Evolutionary conservation across 306 rosid genomes (phyloP).

Genomic region (Senna tora): DNA sequence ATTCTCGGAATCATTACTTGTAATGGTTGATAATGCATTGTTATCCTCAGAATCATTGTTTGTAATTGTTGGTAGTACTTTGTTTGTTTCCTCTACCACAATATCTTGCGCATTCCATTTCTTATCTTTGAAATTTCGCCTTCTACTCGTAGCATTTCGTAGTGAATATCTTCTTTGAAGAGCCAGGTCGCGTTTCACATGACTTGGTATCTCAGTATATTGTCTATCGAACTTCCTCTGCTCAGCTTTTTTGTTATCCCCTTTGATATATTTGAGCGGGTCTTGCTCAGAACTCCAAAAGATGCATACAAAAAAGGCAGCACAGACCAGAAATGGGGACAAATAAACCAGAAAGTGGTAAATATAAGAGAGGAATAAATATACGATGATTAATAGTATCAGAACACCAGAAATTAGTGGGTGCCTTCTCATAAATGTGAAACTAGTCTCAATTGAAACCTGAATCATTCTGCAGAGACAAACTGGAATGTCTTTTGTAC

Average conservation of each 20-base stretch:
- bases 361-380: constrained; percentile 56
- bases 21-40: constrained; percentile 28
- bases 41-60: constrained; percentile 27
- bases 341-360: constrained; percentile 51
- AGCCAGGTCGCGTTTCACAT: constrained; percentile 25
- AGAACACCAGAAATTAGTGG: constrained; percentile 50
- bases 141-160: constrained; percentile 51
- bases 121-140: constrained; percentile 49
- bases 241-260: constrained; percentile 31
- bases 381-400: constrained; percentile 38
- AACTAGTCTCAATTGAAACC: constrained; percentile 43
- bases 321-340: constrained; percentile 66
- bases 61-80: constrained; percentile 23
- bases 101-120: constrained; percentile 45
- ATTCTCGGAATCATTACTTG: constrained; percentile 26
- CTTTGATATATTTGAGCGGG: constrained; percentile 38
- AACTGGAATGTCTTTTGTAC: constrained; percentile 51
- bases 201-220: neutral
- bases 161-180: constrained; percentile 41
- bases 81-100: constrained; percentile 36
- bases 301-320: constrained; percentile 55
- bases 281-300: constrained; percentile 79
- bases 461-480: constrained; percentile 42
- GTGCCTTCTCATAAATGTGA: constrained; percentile 48
- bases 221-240: constrained; percentile 19